Conservation (phyloP, 805 yeast species). For the Candida alai region DNA sequence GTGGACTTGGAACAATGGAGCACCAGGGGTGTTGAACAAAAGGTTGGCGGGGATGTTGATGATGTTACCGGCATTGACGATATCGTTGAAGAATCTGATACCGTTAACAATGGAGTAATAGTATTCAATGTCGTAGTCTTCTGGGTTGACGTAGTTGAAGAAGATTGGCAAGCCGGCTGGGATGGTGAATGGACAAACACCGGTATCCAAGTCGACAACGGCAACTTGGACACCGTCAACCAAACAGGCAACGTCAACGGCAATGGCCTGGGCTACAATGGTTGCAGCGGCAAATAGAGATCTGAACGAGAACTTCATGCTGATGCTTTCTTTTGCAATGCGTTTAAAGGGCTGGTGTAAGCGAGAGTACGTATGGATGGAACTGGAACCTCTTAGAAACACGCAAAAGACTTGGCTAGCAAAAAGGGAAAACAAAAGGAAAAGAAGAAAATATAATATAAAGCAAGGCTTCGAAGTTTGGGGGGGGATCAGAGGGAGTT, state of each 20-base stretch:
- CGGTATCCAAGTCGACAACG: conserved; percentile 38
- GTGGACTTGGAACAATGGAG: conserved; percentile 29
- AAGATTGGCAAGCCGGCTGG: conserved; percentile 25
- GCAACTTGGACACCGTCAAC: conserved; percentile 31
- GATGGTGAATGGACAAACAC: conserved; percentile 34
- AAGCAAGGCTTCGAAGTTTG: conserved; percentile 1
- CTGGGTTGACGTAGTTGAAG: conserved; percentile 24
- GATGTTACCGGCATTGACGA: conserved; percentile 29
- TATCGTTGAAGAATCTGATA: conserved; percentile 31
- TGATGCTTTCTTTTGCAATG: conserved; percentile 2
- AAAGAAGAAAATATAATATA: conserved; percentile 1
- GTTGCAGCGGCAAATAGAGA: conserved; percentile 10
- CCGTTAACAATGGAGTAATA: conserved; percentile 27
- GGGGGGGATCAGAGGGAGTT: conserved; percentile 1
- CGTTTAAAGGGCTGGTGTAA: too few species aligned
- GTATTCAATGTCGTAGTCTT: conserved; percentile 31
- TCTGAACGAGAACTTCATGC: conserved; percentile 9
- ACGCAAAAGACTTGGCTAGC: neutral
- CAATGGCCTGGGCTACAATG: conserved; percentile 23
- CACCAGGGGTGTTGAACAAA: conserved; percentile 20
- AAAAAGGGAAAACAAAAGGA: conserved; percentile 1
- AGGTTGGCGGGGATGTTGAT: conserved; percentile 30
- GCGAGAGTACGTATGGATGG: too few species aligned
- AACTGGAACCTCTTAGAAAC: too few species aligned
- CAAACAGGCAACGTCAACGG: conserved; percentile 34